Base-by-base conservation (phyloP, 768 basidiomycete species). In the Boletus rubropictus region DNA sequence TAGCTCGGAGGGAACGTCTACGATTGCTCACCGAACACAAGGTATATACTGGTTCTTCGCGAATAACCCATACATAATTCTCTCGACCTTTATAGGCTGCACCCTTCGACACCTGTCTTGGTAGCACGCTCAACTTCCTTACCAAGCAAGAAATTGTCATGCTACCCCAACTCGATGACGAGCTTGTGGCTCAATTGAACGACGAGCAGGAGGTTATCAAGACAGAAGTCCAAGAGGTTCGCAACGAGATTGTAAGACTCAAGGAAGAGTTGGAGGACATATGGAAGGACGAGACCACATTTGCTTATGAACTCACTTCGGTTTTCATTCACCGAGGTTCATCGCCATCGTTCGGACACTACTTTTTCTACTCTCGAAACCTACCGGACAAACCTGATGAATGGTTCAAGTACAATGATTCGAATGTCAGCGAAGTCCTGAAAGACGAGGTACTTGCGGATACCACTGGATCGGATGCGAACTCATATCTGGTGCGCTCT, bases 331-430 rank as follows among this genome's bases (percentile, higher is more conserved):
- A 98, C 65, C 84, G 94, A 24, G 94, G 93, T 39, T 78, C 84
- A 44, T 86, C 83, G 15, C 83, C 89, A 2, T 86, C 86, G 7
- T 92, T 82, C 69, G 92, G 92, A 3, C 94, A 96, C 63, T 96
- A 96, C 67, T 98, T 92, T 74, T 90, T 97, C 67, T 96, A 95
- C 65, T 89, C 93, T 45, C 78, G 92, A 33, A 77, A 91, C 63
- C 72, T 96, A 12, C 94, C 92, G 1, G 78, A 80, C 39, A 68
- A 80, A 20, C 83, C 84, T 10, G 86, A 96, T 48, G 75, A 77
- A 36, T 97, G 93, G 90, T 91, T 93, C 77, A 95, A 95, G 69
- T 92, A 95, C 70, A 97, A 97, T 62, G 94, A 97, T 62, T 89
- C 89, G 31, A 82, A 80, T 49, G 90, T 98, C 8, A 75, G 80